These are phyloP conservation scores for Tricholoma terreum DNA, from an alignment of 768 basidiomycete genomes.

Conservation along the genomic window DNA sequence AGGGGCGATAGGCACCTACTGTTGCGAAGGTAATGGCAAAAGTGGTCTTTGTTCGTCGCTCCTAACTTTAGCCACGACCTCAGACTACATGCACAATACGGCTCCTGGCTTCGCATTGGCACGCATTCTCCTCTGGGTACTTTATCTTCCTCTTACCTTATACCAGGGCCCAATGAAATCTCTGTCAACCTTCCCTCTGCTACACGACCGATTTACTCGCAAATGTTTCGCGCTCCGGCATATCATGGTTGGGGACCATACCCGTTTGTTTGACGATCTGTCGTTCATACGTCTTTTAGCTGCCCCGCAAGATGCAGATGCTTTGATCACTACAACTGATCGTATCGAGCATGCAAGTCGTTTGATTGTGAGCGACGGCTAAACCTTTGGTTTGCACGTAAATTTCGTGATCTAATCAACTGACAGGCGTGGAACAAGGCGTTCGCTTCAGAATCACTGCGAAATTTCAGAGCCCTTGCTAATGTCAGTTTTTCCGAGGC, in stretches of 20 bases:
- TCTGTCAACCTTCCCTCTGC: slow-evolving; percentile 3
- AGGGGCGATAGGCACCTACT: slow-evolving; percentile 17
- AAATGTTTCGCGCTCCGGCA: slow-evolving; percentile 1
- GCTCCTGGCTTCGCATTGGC: slow-evolving; percentile 2
- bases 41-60: not conserved
- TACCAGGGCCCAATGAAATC: slow-evolving; percentile 3
- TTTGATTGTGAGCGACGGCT: not conserved
- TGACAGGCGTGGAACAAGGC: slow-evolving; percentile 3
- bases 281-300: not conserved
- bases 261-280: not conserved
- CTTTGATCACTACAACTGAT: slow-evolving; percentile 13
- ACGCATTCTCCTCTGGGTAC: not conserved
- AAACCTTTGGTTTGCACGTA: not conserved
- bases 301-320: slow-evolving; percentile 15
- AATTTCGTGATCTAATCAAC: not conserved
- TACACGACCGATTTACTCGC: not conserved
- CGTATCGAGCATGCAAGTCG: slow-evolving; percentile 9
- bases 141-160: not conserved
- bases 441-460: not conserved
- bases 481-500: not conserved
- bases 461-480: not conserved
- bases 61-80: not conserved
- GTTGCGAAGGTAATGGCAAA: slow-evolving; percentile 7
- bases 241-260: not conserved
- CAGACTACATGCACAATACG: not conserved